Conservation (phyloP, 371 early-diverging fungal genomes). For the Haplosporangium sp. region DNA sequence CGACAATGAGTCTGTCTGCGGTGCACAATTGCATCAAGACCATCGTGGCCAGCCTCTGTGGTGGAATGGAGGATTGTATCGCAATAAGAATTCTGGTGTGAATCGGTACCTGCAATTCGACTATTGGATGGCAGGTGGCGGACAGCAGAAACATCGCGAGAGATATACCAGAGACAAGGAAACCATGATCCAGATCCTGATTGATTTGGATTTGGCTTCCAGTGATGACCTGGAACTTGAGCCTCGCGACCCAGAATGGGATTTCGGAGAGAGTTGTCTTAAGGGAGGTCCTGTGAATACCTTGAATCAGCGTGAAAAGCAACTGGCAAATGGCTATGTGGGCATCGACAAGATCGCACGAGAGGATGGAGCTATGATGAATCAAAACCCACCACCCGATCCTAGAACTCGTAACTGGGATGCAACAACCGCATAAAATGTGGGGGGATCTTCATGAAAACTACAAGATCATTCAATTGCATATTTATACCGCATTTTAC, state of each 20-base stretch:
- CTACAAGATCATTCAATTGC: background rate
- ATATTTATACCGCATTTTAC: background rate
- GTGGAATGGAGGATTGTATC: conserved; percentile 64
- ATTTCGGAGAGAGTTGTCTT: conserved; percentile 46
- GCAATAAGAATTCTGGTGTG: conserved; percentile 61
- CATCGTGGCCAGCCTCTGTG: conserved; percentile 56
- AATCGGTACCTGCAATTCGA: conserved; percentile 56
- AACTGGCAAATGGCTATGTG: conserved; percentile 35
- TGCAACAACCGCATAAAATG: background rate
- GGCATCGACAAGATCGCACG: conserved; percentile 33
- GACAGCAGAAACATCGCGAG: conserved; percentile 46
- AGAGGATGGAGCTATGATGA: conserved; percentile 23
- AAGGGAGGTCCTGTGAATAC: conserved; percentile 23
- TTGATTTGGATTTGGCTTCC: conserved; percentile 20
- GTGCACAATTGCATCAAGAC: conserved; percentile 62
- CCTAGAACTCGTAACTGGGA: conserved; percentile 21
- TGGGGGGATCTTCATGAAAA: background rate
- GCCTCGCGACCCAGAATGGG: conserved; percentile 36
- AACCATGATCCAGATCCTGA: conserved; percentile 20
- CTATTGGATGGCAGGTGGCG: conserved; percentile 54
- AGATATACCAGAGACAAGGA: conserved; percentile 12
- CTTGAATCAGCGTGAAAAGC: conserved; percentile 14
- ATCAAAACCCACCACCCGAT: conserved; percentile 1
- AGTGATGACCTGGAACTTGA: conserved; percentile 24
- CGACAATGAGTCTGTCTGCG: conserved; percentile 59